Evolutionary conservation across 1,284 basidiomycete species (phyloP).

Genomic region (Marasmius fiardii): DNA sequence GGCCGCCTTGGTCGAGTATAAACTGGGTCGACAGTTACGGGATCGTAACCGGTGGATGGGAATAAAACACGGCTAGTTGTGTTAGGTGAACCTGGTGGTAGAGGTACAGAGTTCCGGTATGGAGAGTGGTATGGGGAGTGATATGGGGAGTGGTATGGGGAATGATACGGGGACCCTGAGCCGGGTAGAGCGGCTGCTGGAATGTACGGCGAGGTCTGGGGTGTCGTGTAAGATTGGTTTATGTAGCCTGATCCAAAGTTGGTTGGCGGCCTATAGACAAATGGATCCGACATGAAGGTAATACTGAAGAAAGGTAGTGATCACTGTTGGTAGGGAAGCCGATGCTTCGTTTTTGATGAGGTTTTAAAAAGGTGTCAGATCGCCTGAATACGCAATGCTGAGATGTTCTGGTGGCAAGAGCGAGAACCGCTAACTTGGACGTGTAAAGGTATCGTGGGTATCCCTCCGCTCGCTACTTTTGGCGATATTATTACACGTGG

Average conservation of each 20-base stretch:
- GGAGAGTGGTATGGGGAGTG: constrained; percentile 24
- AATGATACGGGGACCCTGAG: too few relatives aligned
- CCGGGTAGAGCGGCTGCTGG: constrained; percentile 31
- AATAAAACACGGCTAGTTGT: background rate
- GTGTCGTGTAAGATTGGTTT: constrained; percentile 22
- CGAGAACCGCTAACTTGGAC: too few relatives aligned
- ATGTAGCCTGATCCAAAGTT: constrained; percentile 25
- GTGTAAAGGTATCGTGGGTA: too few relatives aligned
- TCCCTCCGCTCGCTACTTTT: too few relatives aligned
- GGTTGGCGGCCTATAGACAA: constrained; percentile 29
- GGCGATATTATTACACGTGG: too few relatives aligned
- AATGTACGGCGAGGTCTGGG: constrained; percentile 35
- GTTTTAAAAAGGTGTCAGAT: background rate
- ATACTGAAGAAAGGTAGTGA: background rate
- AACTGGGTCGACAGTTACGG: background rate
- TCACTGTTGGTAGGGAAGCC: background rate
- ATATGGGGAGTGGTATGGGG: constrained; percentile 16
- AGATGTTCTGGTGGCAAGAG: background rate
- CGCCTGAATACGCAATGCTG: background rate
- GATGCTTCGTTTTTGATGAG: background rate
- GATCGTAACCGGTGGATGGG: background rate
- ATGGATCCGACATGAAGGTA: constrained; percentile 35
- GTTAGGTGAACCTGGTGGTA: constrained; percentile 20
- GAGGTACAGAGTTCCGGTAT: constrained; percentile 3
- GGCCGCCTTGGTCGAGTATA: constrained; percentile 11